Base-by-base conservation (phyloP, 345 rosid genomes). In the Corchorus olitorius region DNA sequence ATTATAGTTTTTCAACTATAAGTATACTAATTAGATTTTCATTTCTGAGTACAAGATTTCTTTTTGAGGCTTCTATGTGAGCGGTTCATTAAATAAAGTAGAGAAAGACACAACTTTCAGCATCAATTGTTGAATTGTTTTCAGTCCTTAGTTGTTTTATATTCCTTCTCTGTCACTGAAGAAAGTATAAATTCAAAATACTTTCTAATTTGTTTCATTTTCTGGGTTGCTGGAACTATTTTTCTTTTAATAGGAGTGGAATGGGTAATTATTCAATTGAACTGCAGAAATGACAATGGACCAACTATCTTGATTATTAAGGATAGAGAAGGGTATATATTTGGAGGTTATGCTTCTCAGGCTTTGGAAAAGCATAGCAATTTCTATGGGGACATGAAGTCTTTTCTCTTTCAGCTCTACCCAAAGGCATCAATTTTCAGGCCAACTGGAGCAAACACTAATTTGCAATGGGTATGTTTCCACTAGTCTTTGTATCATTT, bases 341-440 rank as follows among this genome's bases (percentile, higher is more conserved):
- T 85, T 63, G 99, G 98, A 77, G 99, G 99, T 68, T 92, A 90
- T 73, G 97, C 98, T 19, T 93, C 99, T 77, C 98, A 89, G 77
- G 91, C 97, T 43, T 93, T 97, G 98, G 97, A 86, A 80, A 93
- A 84, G 76, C 87, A 89, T 75, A 81, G 92, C 6, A 91, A 93
- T 84, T 95, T 95, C 85, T 95, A 95, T 75, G 98, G 98, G 50
- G 97, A 93, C 80, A 84, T 95, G 96, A 95, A 95, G 81, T 89
- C 94, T 66, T 92, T 93, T 73, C 88, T 93, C 63, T 90, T 95
- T 82, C 96, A 95, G 85, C 93, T 93, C 4, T 84, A 83, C 75
- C 98, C 97, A 45, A 83, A 73, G 77, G 91, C 92, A 70, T 85
- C 97, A 15, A 81, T 91, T 63, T 89, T 65, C 88, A 87, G 85